A percentile compares a stretch with the other conserved stretches of the same genome.
Conservation (phyloP, 129 eudicot species). For the Centaurea solstitialis region DNA sequence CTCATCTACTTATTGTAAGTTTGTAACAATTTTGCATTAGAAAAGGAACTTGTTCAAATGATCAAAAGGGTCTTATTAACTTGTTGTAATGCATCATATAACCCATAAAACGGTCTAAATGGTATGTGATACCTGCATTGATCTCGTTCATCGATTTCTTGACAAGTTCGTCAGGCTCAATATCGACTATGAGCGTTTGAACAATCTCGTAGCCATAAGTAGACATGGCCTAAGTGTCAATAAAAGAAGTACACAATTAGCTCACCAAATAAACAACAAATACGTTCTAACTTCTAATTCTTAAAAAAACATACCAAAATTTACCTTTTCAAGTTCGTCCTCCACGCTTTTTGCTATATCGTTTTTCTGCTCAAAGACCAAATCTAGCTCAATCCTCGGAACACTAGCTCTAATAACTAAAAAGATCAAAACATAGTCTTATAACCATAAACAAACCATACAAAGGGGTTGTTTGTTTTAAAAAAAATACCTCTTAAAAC, state of each 20-base stretch:
- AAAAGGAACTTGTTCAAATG: too few relatives aligned
- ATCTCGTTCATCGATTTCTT: conserved; percentile 51
- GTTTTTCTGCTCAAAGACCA: conserved; percentile 46
- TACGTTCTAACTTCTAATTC: neutral
- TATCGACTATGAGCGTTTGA: conserved; percentile 48
- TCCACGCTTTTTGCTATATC: conserved; percentile 50
- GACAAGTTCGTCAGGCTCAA: conserved; percentile 42
- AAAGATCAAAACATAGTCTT: neutral
- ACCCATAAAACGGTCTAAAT: too few relatives aligned
- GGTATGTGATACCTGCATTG: conserved; percentile 36
- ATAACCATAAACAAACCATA: neutral
- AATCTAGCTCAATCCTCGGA: conserved; percentile 37
- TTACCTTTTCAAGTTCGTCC: conserved; percentile 40
- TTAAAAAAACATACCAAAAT: neutral
- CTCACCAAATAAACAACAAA: neutral
- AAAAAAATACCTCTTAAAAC: too few relatives aligned
- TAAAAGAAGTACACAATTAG: neutral
- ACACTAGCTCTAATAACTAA: conserved; percentile 42
- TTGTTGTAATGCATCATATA: too few relatives aligned
- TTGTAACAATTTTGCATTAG: too few relatives aligned
- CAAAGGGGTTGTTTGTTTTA: too few relatives aligned
- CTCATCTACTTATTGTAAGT: too few relatives aligned
- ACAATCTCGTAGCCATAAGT: conserved; percentile 43
- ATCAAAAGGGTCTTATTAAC: neutral
- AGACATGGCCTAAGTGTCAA: conserved; percentile 38